Base-by-base conservation (phyloP, 2,329 filamentous ascomycete species). In the Pezicula radicicola region DNA sequence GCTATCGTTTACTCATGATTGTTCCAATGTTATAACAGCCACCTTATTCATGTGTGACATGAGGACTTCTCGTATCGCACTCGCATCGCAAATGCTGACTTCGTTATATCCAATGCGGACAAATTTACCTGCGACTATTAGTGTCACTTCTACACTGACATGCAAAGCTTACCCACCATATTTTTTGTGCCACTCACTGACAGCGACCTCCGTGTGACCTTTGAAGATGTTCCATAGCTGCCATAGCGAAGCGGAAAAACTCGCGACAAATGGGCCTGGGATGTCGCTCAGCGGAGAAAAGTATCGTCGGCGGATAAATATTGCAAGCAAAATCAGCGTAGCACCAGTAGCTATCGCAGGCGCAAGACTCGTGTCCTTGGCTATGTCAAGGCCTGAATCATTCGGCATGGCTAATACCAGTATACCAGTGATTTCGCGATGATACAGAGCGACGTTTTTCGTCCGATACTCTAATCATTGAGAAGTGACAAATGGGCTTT, bases 101-200 rank as follows among this genome's bases (percentile, higher is more conserved):
- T 76, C 73, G 47, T 75, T 69, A 25, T 68, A 63, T 6, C 66
- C 63, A 30, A 76, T 73, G 15, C 74, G 71, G 28, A 76, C 69
- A 56, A 76, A 75, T 30, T 66, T 58, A 2, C 68, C 66, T 69
- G 41, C 10, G 4, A 25, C 25, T 25, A 25, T 25, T 25, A 25
- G 6, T 25, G 6, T 25, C 25, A 25, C 25, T 6, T 25, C 6
- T 25, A 25, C 25, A 25, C 25, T 25, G 6, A 25, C 25, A 25
- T 25, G 25, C 42, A 43, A 42, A 21, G 12, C 50, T 48, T 28
- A 7, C 25, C 25, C 63, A 70, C 71, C 70, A 58, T 73, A 65
- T 53, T 71, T 65, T n/a, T 68, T 59, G 54, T 73, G 72, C 18
- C 70, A 59, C 19, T 58, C 60, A 19, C 72, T 68, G 3, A 69